Base-by-base conservation (phyloP, 495 filamentous ascomycete genomes). In the Stereocaulon alpinum region DNA sequence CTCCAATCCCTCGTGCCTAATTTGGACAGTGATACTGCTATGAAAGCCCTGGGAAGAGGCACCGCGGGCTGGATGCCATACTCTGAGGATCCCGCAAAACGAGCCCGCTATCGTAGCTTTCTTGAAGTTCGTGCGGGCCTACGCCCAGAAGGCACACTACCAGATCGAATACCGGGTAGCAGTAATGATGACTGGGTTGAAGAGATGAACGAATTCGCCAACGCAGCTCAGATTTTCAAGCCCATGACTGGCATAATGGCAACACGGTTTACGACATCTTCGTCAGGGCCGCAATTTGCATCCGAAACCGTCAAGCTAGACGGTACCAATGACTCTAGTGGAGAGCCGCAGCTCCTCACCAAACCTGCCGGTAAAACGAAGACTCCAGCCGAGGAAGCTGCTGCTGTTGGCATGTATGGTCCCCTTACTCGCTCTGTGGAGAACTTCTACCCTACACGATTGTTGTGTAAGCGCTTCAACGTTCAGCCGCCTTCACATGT, bases 381-480 rank as follows among this genome's bases (percentile, higher is more conserved):
- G 58, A 86, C 93, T 61, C 89, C 92, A 0, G 88, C 89, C 4
- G 87, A 89, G 60, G 83, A 88, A 63, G 93, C 93, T 6, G 93
- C 93, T n/a, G 86, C 80, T 61, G 69, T 96, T 64, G 90, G 90
- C 29, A 95, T 97, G 90, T 97, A 88, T 70, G 93, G 93, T 0
- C 78, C 83, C 2, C 78, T 96, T 82, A 98, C 93, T 3, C 75
- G 93, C 48, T 82, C 76, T 7, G 74, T 76, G 2, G 61, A 79
- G n/a, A 79, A 83, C 6, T 96, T 95, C 66, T 86, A 84, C 67
- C 93, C 94, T 14, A 83, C 86, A 10, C 77, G 90, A 53, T 70
- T 98, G 44, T 70, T 98, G 34, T 97, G 93, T 73, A 98, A 98
- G 71, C 78, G 93, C 20, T 96, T 97, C 65, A 88, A 89, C 64